Evolutionary conservation across 768 basidiomycete genomes (phyloP), one percentile per base, ranked within the genome.

Genomic region (Suillus decipiens): DNA sequence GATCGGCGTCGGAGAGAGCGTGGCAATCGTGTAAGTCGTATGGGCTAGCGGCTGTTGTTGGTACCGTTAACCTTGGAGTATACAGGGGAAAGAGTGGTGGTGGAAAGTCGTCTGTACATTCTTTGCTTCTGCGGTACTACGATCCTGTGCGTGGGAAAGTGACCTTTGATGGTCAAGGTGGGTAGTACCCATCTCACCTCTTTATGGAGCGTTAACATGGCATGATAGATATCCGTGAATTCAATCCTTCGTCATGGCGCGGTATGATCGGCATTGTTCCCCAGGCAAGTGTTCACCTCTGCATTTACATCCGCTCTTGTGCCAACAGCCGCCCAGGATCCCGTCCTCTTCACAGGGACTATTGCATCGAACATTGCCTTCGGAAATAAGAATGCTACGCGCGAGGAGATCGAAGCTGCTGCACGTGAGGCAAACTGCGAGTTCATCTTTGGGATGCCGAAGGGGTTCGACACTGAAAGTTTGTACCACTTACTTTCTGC

Each of bases 311-410:
- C 24, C 36, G 28, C 24, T 8, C 10, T 42, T 28, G n/a, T 8
- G 56, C 47, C 31, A 31, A 15, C 19, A 61, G 31, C 15, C 47
- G 9, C 54, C 31, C 33, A 82, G 79, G 95, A 96, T 65, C 93
- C 95, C 0, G 86, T 95, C 2, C 75, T 97, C 34, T 97, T 97
- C 75, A 89, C 90, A 2, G 94, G 95, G 2, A 96, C 95, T 0
- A 96, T 98, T 58, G 94, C 94, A 2, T 91, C 92, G 2, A 99
- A 99, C 70, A 99, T 96, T 65, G 89, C 95, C 0, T 98, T 92
- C 69, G 96, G 96, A 2, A 84, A 89, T 56, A 81, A 85, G 10
- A 77, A 83, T 22, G 92, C 87, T 0, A 92, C 93, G 0, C 82
- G 90, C 24, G 87, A 88, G 67, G 86, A 96, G 63, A 92, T 98